phyloP scores from a whole-genome alignment of 2,329 filamentous ascomycete genomes.

The Fusarium succisae region DNA sequence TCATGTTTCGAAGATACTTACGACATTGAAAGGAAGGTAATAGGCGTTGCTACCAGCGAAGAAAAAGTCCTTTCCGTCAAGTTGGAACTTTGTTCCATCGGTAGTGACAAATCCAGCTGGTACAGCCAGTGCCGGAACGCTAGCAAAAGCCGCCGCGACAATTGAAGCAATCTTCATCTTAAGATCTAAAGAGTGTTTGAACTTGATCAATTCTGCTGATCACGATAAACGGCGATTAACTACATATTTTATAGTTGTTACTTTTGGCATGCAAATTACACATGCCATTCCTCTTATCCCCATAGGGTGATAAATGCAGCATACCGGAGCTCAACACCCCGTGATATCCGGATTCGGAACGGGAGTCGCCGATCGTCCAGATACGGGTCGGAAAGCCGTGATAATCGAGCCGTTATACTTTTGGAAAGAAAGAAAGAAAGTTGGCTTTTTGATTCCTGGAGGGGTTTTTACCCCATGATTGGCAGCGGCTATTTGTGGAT shows the following conservation, averaged over 20 bases:
- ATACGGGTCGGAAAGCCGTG: not conserved
- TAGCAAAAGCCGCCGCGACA: constrained; percentile 3
- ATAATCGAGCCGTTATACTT: not conserved
- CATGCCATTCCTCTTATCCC: constrained; percentile 7
- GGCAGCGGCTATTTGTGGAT: not conserved
- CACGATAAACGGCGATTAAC: too few species aligned
- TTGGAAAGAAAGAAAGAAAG: not conserved
- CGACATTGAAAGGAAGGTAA: constrained; percentile 64
- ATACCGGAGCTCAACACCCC: constrained; percentile 28
- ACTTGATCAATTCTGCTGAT: not conserved
- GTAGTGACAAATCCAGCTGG: constrained; percentile 58
- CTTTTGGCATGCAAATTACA: not conserved
- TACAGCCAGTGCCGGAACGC: constrained; percentile 9
- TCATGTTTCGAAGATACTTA: not conserved
- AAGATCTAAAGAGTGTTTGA: not conserved
- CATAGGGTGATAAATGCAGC: constrained; percentile 19
- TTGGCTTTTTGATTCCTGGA: too few species aligned
- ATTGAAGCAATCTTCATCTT: constrained; percentile 23
- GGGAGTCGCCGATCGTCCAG: not conserved
- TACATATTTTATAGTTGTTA: constrained; percentile 13
- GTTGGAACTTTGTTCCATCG: constrained; percentile 59
- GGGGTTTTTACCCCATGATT: not conserved
- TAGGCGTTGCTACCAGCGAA: constrained; percentile 68
- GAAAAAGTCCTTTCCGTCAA: constrained; percentile 64
- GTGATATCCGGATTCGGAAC: constrained; percentile 24